Conservation (phyloP, 371 early-diverging fungal genomes). For the Zychaea mexicana region DNA sequence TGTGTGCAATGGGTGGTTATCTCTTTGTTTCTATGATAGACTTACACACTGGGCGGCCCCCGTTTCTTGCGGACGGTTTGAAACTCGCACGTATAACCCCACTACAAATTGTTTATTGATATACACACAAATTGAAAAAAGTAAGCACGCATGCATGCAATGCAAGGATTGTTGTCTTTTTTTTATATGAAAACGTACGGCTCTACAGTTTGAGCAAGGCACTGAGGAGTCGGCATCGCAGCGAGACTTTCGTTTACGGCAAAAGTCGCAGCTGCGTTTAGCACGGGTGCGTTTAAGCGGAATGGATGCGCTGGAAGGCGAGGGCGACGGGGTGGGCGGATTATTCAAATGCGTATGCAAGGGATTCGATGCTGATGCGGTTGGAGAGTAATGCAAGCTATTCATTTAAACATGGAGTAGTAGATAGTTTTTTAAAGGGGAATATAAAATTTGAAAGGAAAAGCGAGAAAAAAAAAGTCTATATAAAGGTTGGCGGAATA, state of each 20-base stretch:
- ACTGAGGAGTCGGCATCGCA: slow-evolving; percentile 53
- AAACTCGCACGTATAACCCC: slow-evolving; percentile 54
- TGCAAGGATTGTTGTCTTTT: neutral
- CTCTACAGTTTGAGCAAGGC: slow-evolving; percentile 55
- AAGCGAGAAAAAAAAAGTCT: slow-evolving; percentile 18
- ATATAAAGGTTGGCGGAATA: neutral
- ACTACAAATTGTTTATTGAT: no score
- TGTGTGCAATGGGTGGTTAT: neutral
- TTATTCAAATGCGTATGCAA: slow-evolving; percentile 3
- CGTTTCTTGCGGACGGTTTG: slow-evolving; percentile 48
- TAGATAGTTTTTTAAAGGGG: neutral
- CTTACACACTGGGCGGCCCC: slow-evolving; percentile 55
- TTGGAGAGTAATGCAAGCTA: slow-evolving; percentile 14
- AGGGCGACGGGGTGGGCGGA: slow-evolving; percentile 6
- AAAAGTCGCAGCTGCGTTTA: slow-evolving; percentile 57
- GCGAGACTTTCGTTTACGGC: slow-evolving; percentile 50
- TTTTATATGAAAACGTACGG: slow-evolving; percentile 27
- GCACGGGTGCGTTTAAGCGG: slow-evolving; percentile 51
- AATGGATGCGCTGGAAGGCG: neutral
- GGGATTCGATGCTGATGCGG: slow-evolving; percentile 1
- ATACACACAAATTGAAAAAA: no score
- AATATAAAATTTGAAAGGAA: slow-evolving; percentile 8
- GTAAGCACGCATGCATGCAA: neutral
- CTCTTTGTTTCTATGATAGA: no score
- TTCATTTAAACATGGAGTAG: slow-evolving; percentile 16